Conservation (phyloP, 2,329 filamentous ascomycete genomes). For the Elsinoe batatas region DNA sequence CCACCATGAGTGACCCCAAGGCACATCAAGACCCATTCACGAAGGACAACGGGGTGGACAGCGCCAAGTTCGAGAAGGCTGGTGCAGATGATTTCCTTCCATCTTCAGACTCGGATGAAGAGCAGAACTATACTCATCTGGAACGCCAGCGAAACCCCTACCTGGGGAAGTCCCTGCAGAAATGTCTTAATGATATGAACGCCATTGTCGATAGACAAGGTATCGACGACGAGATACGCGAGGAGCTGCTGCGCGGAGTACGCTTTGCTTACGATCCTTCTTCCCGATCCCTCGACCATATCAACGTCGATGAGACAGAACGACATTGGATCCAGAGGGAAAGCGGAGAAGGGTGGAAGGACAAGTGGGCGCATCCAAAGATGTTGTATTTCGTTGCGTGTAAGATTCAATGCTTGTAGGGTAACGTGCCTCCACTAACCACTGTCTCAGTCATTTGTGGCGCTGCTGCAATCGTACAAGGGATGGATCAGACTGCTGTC, state of each 20-base stretch:
- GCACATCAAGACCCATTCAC: background rate
- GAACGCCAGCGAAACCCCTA: slow-evolving; percentile 21
- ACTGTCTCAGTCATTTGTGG: slow-evolving; percentile 31
- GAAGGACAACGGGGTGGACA: background rate
- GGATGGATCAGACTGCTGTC: slow-evolving; percentile 43
- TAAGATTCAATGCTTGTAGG: slow-evolving; percentile 28
- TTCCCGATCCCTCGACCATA: slow-evolving; percentile 19
- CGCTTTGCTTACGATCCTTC: slow-evolving; percentile 18
- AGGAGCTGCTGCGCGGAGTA: slow-evolving; percentile 20
- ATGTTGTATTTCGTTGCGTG: slow-evolving; percentile 55
- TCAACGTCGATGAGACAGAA: slow-evolving; percentile 49
- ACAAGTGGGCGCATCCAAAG: slow-evolving; percentile 41
- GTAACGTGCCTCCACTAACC: slow-evolving; percentile 36
- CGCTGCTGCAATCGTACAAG: slow-evolving; percentile 48
- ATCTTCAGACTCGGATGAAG: background rate
- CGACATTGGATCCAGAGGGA: slow-evolving; percentile 49
- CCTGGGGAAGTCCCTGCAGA: slow-evolving; percentile 21
- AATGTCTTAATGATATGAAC: slow-evolving; percentile 22
- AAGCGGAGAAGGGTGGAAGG: slow-evolving; percentile 57
- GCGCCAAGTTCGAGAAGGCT: slow-evolving; percentile 4
- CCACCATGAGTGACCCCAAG: slow-evolving; percentile 2
- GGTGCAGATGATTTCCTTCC: background rate
- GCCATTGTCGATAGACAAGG: slow-evolving; percentile 19
- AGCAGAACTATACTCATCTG: background rate
- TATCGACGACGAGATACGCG: slow-evolving; percentile 18